These are phyloP conservation scores for Suillus plorans DNA, from an alignment of 768 basidiomycete genomes.

Conservation along the genomic window DNA sequence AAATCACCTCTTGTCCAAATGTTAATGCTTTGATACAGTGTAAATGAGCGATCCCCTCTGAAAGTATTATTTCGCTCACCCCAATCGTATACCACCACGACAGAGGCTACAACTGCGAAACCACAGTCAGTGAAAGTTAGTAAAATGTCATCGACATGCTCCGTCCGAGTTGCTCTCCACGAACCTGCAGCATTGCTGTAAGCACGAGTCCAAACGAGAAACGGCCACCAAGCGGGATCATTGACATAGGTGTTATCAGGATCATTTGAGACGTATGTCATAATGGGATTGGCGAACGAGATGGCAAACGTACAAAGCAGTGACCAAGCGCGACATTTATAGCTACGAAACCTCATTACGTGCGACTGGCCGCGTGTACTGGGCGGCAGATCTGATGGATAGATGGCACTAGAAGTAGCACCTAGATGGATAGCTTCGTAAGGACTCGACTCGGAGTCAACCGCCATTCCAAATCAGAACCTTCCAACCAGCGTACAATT, in stretches of 20 bases:
- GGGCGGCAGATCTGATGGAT: neutral
- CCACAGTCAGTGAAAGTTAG: neutral
- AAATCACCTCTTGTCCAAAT: neutral
- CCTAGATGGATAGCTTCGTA: too few relatives aligned
- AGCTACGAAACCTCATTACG: neutral
- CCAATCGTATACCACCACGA: neutral
- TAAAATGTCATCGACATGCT: neutral
- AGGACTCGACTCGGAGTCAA: too few relatives aligned
- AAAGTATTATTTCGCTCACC: neutral
- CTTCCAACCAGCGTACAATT: too few relatives aligned
- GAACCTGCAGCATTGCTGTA: neutral
- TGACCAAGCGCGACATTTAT: neutral
- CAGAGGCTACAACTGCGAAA: neutral
- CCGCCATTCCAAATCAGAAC: too few relatives aligned
- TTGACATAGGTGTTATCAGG: neutral
- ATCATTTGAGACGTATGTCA: neutral
- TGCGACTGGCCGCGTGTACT: neutral
- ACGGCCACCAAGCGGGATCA: neutral
- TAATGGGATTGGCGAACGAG: neutral
- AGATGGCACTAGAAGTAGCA: neutral
- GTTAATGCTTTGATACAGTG: neutral
- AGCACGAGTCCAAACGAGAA: neutral
- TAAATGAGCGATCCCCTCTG: neutral
- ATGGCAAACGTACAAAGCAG: neutral
- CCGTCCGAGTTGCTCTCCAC: neutral